Conservation (phyloP, 306 rosid genomes). For the Pyrus pyrifolia region DNA sequence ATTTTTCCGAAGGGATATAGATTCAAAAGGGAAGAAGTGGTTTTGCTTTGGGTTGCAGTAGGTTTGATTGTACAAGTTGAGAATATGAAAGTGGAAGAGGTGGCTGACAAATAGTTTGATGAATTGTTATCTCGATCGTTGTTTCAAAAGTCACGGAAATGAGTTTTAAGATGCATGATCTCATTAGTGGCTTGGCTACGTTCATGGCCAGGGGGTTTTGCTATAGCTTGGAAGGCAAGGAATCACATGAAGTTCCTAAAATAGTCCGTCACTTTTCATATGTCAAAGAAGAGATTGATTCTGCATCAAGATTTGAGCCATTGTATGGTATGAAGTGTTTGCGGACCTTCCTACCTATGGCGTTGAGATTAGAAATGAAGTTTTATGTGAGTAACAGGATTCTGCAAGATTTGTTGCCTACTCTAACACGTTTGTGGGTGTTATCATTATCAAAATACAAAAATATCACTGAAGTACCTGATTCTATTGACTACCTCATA, state of each 20-base stretch:
- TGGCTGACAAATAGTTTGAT: background rate
- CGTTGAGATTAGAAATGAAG: background rate
- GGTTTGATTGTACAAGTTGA: background rate
- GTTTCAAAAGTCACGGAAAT: background rate
- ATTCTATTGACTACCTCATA: background rate
- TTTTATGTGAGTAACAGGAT: background rate
- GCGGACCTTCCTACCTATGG: background rate
- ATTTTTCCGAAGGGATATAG: slow-evolving; percentile 6
- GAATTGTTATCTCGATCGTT: background rate
- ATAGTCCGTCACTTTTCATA: background rate
- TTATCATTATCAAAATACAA: background rate
- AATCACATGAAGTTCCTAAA: background rate
- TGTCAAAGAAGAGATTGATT: accelerated
- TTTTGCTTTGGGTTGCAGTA: slow-evolving; percentile 13
- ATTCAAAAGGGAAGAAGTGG: background rate
- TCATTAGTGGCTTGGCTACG: background rate
- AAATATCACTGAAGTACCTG: background rate
- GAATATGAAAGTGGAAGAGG: background rate
- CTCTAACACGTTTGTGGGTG: background rate
- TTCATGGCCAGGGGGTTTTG: background rate
- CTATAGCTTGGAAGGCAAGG: background rate
- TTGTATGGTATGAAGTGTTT: background rate
- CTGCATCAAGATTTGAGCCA: background rate
- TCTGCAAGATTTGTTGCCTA: background rate
- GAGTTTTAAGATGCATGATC: background rate